Base-by-base conservation (phyloP, 768 basidiomycete species). In the Russula griseocarnosa region DNA sequence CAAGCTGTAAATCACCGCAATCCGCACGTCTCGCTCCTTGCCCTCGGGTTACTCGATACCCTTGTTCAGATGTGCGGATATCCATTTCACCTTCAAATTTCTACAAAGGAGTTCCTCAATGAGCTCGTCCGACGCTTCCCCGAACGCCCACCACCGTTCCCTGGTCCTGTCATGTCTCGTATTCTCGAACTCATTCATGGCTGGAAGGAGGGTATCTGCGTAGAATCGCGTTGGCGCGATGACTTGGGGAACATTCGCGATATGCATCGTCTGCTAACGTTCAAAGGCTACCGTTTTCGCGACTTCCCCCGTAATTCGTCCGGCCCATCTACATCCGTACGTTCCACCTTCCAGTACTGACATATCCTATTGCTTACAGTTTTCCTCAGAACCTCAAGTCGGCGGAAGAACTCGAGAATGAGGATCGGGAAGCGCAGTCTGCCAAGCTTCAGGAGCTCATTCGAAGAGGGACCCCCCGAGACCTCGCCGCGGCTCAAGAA, bases 401-500 rank as follows among this genome's bases (percentile, higher is more conserved):
- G 0, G 95, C 97, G 0, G 93, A 95, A 61, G 96, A 99, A 74
- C 83, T 99, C 3, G 97, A 99, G 72, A 87, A 86, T 63, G 97
- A 98, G 73, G 97, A 99, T 73, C 83, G 97, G 14, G 87, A 86
- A 64, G 97, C 96, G 0, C 96, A 99, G 73, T 87, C 88, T 0
- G 97, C 97, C 0, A 98, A 99, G 79, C 81, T 99, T n/a, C 97
- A 99, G 75, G 97, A 99, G 73, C 84, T 98, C 44, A 98, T 99
- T 63, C 85, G 97, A 52, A 80, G 97, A 60, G 97, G 96, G 16
- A 96, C 96, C 22, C 97, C 97, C n/a, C 85, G 93, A 68, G 97
- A 99, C 76, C 83, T 99, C 1, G 90, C 89, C 0, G 92, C 90
- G 6, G 97, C 97, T 14, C 95, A 99, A 71, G 95, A 99, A 71